Percentiles rank a stretch among this genome's conserved stretches.
Evolutionary conservation across 2,329 filamentous ascomycete species (phyloP).

Genomic region (Aspergillus proliferans): DNA sequence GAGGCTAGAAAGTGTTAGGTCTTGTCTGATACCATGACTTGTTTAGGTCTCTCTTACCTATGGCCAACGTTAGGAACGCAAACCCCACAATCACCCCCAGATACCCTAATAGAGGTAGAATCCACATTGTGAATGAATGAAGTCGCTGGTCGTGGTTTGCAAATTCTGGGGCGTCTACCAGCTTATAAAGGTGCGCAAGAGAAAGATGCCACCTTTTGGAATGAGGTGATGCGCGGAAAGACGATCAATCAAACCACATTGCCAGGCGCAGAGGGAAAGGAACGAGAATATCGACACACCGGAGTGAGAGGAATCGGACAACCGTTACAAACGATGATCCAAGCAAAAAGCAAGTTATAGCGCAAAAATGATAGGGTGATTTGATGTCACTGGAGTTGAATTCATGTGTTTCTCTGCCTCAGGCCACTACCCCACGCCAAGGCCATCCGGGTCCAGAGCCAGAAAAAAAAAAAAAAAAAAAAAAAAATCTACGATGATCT

Average conservation of each 20-base stretch:
- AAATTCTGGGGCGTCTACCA: no score
- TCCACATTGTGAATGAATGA: slow-evolving; percentile 66
- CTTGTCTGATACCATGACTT: slow-evolving; percentile 4
- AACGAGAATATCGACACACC: no score
- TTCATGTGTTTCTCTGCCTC: not conserved
- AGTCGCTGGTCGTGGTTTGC: not conserved
- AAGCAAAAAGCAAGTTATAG: no score
- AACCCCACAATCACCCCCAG: slow-evolving; percentile 82
- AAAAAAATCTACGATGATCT: not conserved
- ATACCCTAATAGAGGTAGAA: slow-evolving; percentile 87
- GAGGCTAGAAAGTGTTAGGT: slow-evolving; percentile 56
- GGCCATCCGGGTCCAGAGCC: not conserved
- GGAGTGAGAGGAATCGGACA: no score
- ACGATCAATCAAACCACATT: not conserved
- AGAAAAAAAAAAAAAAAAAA: not conserved
- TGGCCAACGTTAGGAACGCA: slow-evolving; percentile 86
- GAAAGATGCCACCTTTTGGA: not conserved
- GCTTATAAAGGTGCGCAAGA: no score
- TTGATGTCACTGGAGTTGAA: no score
- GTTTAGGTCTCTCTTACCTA: slow-evolving; percentile 52
- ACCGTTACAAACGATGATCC: no score
- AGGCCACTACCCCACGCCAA: not conserved
- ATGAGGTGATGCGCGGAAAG: not conserved
- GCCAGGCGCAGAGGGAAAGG: not conserved
- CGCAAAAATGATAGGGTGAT: no score